Conservation (phyloP, 768 basidiomycete species). For the Coprinopsis cinerea region DNA sequence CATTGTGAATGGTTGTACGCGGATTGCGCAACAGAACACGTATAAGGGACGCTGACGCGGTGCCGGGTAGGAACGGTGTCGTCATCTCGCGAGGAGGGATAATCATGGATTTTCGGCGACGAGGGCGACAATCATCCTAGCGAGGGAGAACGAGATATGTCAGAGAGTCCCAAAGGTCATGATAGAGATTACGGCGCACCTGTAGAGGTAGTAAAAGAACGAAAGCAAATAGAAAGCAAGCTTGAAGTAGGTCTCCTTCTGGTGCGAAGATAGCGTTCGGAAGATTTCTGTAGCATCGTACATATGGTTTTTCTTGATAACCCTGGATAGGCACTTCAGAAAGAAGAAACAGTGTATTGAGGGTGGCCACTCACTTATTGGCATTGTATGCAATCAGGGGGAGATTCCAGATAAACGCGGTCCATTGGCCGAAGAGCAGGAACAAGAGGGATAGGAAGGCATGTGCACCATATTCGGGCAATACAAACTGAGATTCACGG, state of each 20-base stretch:
- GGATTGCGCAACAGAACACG: too few species aligned
- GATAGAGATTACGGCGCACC: slow-evolving; percentile 21
- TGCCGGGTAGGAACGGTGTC: too few species aligned
- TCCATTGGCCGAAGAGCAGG: slow-evolving; percentile 92
- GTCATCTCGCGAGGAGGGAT: not conserved
- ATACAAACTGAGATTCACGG: slow-evolving; percentile 94
- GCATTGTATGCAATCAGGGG: slow-evolving; percentile 87
- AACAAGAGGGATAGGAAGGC: slow-evolving; percentile 87
- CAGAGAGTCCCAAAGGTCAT: not conserved
- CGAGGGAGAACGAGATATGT: not conserved
- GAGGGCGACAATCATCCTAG: slow-evolving; percentile 12
- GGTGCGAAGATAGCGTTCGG: slow-evolving; percentile 86
- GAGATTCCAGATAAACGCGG: slow-evolving; percentile 83
- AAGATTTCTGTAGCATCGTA: slow-evolving; percentile 99
- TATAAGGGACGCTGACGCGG: too few species aligned
- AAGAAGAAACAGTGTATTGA: not conserved
- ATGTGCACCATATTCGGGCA: slow-evolving; percentile 94
- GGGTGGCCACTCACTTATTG: slow-evolving; percentile 72
- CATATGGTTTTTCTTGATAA: slow-evolving; percentile 92
- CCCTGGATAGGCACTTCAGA: slow-evolving; percentile 54
- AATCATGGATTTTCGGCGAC: slow-evolving; percentile 12
- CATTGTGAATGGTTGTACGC: too few species aligned
- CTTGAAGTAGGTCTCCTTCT: slow-evolving; percentile 95
- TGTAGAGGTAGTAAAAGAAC: slow-evolving; percentile 89
- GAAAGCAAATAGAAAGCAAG: slow-evolving; percentile 90